A percentile compares a stretch with the other conserved stretches of the same genome.
Conservation (phyloP, 768 basidiomycete species). For the Termitomyces sp. region DNA sequence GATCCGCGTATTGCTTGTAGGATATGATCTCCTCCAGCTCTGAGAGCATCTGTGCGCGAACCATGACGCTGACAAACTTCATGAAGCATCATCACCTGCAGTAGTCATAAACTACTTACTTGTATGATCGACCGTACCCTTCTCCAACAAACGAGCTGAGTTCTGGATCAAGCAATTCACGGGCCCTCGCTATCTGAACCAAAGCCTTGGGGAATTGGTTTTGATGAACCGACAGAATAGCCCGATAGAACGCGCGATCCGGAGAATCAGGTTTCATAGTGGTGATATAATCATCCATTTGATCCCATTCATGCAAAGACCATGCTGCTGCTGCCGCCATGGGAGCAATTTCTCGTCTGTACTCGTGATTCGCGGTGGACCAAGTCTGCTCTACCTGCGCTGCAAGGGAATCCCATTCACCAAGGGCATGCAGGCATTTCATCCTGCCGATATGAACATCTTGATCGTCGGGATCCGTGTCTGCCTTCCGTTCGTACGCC, state of each 20-base stretch:
- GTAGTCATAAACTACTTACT: constrained; percentile 46
- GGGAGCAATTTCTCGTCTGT: constrained; percentile 88
- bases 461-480: constrained; percentile 68
- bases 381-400: constrained; percentile 85
- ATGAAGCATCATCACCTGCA: background rate
- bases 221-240: constrained; percentile 93
- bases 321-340: constrained; percentile 97
- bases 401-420: constrained; percentile 94
- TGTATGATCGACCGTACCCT: constrained; percentile 95
- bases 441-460: constrained; percentile 86
- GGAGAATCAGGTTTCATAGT: constrained; percentile 92
- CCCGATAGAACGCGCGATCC: constrained; percentile 93
- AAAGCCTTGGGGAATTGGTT: constrained; percentile 93
- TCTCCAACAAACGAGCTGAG: constrained; percentile 90
- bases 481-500: constrained; percentile 77
- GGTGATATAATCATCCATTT: constrained; percentile 95
- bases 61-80: constrained; percentile 64
- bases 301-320: constrained; percentile 96
- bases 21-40: constrained; percentile 97
- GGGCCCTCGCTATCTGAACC: constrained; percentile 85
- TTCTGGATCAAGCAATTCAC: constrained; percentile 89
- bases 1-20: constrained; percentile 92
- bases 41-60: constrained; percentile 96
- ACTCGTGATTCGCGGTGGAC: constrained; percentile 76
- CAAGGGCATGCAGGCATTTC: constrained; percentile 94